Evolutionary conservation across 345 rosid species (phyloP), one percentile per base, ranked within the genome.

Genomic region (Cardamine resedifolia): DNA sequence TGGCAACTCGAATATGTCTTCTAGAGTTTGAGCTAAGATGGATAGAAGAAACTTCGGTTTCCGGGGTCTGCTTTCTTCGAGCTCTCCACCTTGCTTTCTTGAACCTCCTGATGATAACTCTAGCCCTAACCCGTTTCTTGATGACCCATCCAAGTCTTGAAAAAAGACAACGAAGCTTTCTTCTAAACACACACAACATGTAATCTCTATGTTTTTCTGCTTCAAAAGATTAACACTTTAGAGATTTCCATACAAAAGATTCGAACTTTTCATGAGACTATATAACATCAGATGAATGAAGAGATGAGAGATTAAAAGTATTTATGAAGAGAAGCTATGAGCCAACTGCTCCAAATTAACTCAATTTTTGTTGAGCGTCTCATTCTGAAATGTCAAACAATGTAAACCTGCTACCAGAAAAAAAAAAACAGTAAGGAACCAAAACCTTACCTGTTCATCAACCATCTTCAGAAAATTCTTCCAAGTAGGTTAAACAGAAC

Each of bases 1-100:
- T 89, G 7, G 97, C 97, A 49, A 91, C 74, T 53, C 96, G 89
- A 24, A 94, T 85, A 1, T 83, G 95, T 64, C 78, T 83, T 33
- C 71, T 74, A 0, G 83, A 48, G 27, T 63, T 64, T 58, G 78
- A 70, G 56, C 71, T 76, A 18, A 30, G 58, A 78, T 56, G 55
- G 68, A 50, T 6, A n/a, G 69, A 62, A 58, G 81, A 36, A 70
- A 71, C 68, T 60, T 70, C 79, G 34, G 44, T 36, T 39, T 75
- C 74, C 0, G 70, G 44, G 8, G 64, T 68, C 76, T 81, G 63
- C 53, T 81, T 56, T 19, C 77, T 38, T 48, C 76, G 81, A 76
- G 68, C 81, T 76, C 78, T 82, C 14, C 81, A 43, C 74, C 49
- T 82, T 66, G 60, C 58, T 73, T 79, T 88, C 26, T 88, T 82